A percentile compares a stretch with the other conserved stretches of the same genome.
Evolutionary conservation across 129 eudicot genomes (phyloP).

Genomic region (Helianthus tuberosus): DNA sequence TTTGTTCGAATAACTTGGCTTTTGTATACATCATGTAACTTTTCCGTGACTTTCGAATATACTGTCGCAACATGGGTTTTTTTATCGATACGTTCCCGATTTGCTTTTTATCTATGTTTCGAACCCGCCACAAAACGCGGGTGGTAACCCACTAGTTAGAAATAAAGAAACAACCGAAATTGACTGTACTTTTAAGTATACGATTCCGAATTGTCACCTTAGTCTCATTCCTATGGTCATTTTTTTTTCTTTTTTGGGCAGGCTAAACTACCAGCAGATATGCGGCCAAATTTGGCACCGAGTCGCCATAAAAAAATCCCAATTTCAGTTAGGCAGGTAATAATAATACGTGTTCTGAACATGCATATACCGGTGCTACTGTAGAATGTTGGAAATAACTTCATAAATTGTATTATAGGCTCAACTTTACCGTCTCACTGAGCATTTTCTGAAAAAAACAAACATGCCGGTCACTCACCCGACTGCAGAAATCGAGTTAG

Average conservation of each 20-base stretch:
- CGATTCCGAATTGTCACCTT: conserved; percentile 3
- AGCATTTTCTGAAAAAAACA: conserved; percentile 80
- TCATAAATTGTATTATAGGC: conserved; percentile 45
- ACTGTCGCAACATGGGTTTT: no score
- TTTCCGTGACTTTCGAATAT: no score
- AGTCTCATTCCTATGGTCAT: neutral
- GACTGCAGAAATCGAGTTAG: conserved; percentile 88
- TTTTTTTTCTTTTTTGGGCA: conserved; percentile 34
- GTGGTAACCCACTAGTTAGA: neutral
- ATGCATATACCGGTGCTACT: neutral
- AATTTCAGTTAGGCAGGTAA: conserved; percentile 78
- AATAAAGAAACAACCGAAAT: conserved; percentile 4
- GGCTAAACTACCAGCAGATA: conserved; percentile 88
- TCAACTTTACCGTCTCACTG: conserved; percentile 88
- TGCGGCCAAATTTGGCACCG: conserved; percentile 82
- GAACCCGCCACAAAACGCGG: no score
- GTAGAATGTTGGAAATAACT: conserved; percentile 2
- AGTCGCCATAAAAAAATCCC: conserved; percentile 85
- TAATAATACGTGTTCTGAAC: conserved; percentile 40
- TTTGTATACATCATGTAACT: no score
- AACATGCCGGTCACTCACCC: conserved; percentile 56
- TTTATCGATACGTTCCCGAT: no score
- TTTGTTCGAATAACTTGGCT: no score
- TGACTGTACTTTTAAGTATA: neutral
- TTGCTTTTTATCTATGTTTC: no score